Percentiles rank a stretch among this genome's conserved stretches.
Conservation (phyloP, 2,329 filamentous ascomycete genomes). For the Lecanoromycetidae sp. region DNA sequence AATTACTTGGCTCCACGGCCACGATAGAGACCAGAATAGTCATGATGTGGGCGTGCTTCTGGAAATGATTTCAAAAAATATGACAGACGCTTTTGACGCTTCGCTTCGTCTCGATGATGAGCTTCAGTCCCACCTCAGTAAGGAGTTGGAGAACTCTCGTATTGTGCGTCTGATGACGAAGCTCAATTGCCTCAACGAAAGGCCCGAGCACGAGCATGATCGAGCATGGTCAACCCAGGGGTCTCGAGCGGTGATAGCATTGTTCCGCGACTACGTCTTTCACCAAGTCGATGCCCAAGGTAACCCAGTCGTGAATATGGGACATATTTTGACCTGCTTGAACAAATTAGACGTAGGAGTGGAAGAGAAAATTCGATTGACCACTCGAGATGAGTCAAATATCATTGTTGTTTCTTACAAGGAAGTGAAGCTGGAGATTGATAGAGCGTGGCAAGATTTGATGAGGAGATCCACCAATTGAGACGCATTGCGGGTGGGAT, state of each 20-base stretch:
- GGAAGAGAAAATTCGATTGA: slow-evolving; percentile 73
- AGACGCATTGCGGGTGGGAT: background rate
- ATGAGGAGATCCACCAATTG: slow-evolving; percentile 7
- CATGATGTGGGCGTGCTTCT: slow-evolving; percentile 75
- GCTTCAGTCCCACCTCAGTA: slow-evolving; percentile 56
- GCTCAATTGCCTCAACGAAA: slow-evolving; percentile 76
- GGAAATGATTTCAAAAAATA: slow-evolving; percentile 62
- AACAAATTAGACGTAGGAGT: slow-evolving; percentile 87
- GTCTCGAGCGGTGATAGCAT: slow-evolving; percentile 80
- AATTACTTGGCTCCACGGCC: slow-evolving; percentile 67
- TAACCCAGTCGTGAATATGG: slow-evolving; percentile 71
- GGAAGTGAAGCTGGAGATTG: slow-evolving; percentile 61
- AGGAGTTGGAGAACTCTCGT: slow-evolving; percentile 82
- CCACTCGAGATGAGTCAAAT: slow-evolving; percentile 82
- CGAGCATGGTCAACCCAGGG: slow-evolving; percentile 81
- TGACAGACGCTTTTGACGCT: slow-evolving; percentile 63
- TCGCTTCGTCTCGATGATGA: slow-evolving; percentile 69
- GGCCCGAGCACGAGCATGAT: slow-evolving; percentile 70
- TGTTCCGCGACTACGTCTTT: slow-evolving; percentile 95
- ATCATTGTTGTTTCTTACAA: slow-evolving; percentile 81
- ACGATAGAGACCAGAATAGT: slow-evolving; percentile 42
- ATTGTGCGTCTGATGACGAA: slow-evolving; percentile 71
- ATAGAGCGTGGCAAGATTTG: slow-evolving; percentile 47
- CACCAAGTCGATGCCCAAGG: slow-evolving; percentile 84
- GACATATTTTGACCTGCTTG: slow-evolving; percentile 72